These are phyloP conservation scores for Fusarium buxicola DNA, from an alignment of 2,329 filamentous ascomycete species.

Conservation along the genomic window DNA sequence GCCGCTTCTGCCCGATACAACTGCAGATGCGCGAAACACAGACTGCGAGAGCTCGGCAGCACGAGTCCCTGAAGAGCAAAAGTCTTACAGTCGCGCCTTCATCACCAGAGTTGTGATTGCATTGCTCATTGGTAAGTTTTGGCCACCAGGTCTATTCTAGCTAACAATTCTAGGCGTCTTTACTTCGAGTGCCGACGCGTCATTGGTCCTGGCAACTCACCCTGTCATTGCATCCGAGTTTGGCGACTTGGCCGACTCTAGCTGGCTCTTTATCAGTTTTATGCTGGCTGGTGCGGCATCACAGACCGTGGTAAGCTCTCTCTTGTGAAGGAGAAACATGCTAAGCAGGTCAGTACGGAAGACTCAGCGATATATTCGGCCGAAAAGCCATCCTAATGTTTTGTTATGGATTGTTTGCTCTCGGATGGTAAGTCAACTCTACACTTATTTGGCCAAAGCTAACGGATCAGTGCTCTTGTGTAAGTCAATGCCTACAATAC, in stretches of 20 bases:
- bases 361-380: constrained; percentile 48
- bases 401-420: constrained; percentile 46
- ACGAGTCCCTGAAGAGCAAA: background rate
- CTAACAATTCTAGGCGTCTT: constrained; percentile 61
- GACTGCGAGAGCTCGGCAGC: constrained; percentile 15
- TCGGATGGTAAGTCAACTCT: constrained; percentile 51
- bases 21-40: constrained; percentile 1
- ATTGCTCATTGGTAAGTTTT: constrained; percentile 29
- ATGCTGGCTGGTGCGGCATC: constrained; percentile 49
- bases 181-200: constrained; percentile 72
- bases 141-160: background rate
- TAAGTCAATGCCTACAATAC: background rate
- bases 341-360: constrained; percentile 43
- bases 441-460: background rate
- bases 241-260: constrained; percentile 65
- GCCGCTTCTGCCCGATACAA: constrained; percentile 2
- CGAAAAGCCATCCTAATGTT: constrained; percentile 43
- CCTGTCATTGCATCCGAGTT: constrained; percentile 72
- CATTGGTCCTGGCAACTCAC: constrained; percentile 74
- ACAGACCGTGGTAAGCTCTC: constrained; percentile 55
- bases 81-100: constrained; percentile 30
- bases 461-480: constrained; percentile 29
- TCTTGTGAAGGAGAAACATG: no score
- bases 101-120: constrained; percentile 33
- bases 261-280: constrained; percentile 51